phyloP scores from a whole-genome alignment of 2,329 filamentous ascomycete species.

The Neoarthrinium moseri region DNA sequence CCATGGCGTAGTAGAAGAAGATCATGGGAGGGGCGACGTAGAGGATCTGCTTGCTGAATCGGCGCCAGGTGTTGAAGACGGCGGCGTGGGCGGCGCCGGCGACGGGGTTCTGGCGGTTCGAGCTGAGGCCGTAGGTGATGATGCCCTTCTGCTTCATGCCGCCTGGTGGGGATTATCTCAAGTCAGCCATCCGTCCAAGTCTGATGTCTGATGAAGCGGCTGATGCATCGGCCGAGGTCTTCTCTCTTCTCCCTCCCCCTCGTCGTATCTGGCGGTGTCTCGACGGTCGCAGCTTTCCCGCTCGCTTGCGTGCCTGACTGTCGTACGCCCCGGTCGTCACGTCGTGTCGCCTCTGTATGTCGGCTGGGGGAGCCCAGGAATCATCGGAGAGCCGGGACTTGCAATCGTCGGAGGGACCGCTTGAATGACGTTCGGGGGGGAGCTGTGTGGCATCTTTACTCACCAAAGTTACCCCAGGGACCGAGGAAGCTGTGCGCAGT shows the following conservation, averaged over 20 bases:
- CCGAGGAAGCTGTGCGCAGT: slow-evolving; percentile 63
- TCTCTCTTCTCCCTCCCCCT: no score
- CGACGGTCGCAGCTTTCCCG: background rate
- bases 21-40: slow-evolving; percentile 81
- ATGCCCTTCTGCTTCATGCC: slow-evolving; percentile 63
- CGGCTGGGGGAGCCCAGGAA: background rate
- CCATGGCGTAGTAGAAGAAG: slow-evolving; percentile 75
- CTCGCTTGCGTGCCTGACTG: no score
- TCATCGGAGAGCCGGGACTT: background rate
- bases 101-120: slow-evolving; percentile 85
- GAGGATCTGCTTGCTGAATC: slow-evolving; percentile 79
- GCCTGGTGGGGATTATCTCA: no score
- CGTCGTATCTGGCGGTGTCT: background rate
- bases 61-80: slow-evolving; percentile 91
- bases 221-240: no score
- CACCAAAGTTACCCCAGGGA: slow-evolving; percentile 74
- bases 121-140: slow-evolving; percentile 70
- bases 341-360: background rate
- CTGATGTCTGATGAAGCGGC: no score
- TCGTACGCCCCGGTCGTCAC: no score
- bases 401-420: background rate
- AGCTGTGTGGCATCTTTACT: no score
- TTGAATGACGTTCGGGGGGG: no score
- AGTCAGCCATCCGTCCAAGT: no score
- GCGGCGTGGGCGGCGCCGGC: slow-evolving; percentile 75